Percentiles rank a stretch among this genome's conserved stretches.
These are phyloP conservation scores for Aspergillus vadensis DNA, from an alignment of 2,329 filamentous ascomycete species.

Conservation along the genomic window DNA sequence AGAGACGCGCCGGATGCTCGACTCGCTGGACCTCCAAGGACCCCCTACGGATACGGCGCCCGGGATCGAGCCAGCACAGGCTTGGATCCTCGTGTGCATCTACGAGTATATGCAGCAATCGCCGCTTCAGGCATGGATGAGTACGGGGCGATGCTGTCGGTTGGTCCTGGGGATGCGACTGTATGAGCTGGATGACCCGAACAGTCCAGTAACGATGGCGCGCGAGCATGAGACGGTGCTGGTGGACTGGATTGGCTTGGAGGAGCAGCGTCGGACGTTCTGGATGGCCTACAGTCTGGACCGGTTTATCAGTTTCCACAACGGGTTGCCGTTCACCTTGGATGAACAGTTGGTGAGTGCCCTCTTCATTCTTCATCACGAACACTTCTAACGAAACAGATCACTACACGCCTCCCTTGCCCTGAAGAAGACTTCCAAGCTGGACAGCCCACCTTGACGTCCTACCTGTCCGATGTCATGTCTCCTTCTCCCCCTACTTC, in stretches of 20 bases:
- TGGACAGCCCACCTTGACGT: slow-evolving; percentile 28
- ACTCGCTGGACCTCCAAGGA: slow-evolving; percentile 18
- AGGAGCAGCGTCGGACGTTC: slow-evolving; percentile 42
- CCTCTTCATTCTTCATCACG: neutral
- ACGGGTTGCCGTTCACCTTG: slow-evolving; percentile 34
- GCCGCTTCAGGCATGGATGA: slow-evolving; percentile 41
- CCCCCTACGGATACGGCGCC: slow-evolving; percentile 9
- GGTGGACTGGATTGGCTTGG: slow-evolving; percentile 33
- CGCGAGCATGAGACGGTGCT: slow-evolving; percentile 15
- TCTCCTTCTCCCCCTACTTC: slow-evolving; percentile 4
- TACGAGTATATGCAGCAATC: slow-evolving; percentile 42
- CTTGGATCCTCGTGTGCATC: slow-evolving; percentile 40
- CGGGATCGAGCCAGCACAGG: slow-evolving; percentile 38
- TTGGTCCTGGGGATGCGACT: slow-evolving; percentile 41
- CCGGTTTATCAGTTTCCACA: slow-evolving; percentile 37
- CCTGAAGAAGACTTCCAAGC: slow-evolving; percentile 41
- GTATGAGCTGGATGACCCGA: slow-evolving; percentile 38
- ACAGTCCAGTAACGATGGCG: slow-evolving; percentile 16
- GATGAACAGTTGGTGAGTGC: slow-evolving; percentile 27
- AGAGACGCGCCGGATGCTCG: slow-evolving; percentile 30
- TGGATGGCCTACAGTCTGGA: slow-evolving; percentile 47
- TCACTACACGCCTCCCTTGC: slow-evolving; percentile 38
- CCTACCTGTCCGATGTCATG: slow-evolving; percentile 37
- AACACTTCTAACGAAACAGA: slow-evolving; percentile 22
- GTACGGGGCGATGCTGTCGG: slow-evolving; percentile 40